phyloP scores from a whole-genome alignment of 2,329 filamentous ascomycete genomes.

The Incumbomyces delicatus region DNA sequence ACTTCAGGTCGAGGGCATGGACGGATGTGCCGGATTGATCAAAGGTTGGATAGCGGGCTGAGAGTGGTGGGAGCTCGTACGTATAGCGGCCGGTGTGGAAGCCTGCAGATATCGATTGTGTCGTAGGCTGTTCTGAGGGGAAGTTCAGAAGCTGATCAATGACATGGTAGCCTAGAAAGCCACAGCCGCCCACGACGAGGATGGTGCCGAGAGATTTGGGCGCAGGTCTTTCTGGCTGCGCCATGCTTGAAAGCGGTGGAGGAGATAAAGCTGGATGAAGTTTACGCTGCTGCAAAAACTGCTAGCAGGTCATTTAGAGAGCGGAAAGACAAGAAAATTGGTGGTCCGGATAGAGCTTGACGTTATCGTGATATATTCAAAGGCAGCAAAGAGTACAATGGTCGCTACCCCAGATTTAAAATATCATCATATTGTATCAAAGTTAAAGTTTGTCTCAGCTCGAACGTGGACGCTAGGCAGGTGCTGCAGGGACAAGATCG shows the following conservation, averaged over 20 bases:
- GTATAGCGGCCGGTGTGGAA: conserved; percentile 3
- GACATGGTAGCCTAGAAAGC: conserved; percentile 75
- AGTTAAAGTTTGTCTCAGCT: no score
- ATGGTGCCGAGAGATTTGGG: conserved; percentile 53
- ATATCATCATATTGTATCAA: no score
- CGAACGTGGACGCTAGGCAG: conserved; percentile 3
- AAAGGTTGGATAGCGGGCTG: conserved; percentile 33
- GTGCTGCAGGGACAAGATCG: not conserved
- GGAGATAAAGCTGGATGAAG: no score
- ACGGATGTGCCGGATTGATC: conserved; percentile 42
- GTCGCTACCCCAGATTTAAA: conserved; percentile 1
- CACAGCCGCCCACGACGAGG: conserved; percentile 72
- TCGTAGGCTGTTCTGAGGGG: conserved; percentile 32
- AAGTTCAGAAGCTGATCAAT: conserved; percentile 61
- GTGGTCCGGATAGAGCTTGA: not conserved
- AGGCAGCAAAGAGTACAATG: not conserved
- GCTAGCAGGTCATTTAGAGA: no score
- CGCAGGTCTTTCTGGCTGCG: not conserved
- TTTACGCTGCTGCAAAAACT: no score
- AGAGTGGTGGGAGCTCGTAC: conserved; percentile 29
- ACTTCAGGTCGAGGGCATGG: conserved; percentile 63
- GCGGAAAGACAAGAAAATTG: no score
- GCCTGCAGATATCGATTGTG: conserved; percentile 17
- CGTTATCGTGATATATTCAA: no score
- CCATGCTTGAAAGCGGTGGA: no score